Conservation (phyloP, 257 asterid genomes). For the Verbascum thapsus region DNA sequence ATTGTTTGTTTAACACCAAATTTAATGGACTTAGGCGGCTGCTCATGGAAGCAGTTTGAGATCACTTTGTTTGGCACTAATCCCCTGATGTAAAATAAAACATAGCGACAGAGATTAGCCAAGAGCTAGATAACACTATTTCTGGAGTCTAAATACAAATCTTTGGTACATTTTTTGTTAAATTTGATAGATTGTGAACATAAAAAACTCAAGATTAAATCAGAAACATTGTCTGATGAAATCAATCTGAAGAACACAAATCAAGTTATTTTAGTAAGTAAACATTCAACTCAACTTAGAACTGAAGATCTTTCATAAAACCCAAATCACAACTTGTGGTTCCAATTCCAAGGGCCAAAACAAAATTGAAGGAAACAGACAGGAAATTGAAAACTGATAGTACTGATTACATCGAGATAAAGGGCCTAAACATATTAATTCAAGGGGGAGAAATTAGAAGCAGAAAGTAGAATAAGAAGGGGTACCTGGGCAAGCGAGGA, state of each 20-base stretch:
- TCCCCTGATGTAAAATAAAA: slow-evolving; percentile 42
- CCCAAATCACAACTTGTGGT: not conserved
- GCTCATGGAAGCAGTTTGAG: slow-evolving; percentile 40
- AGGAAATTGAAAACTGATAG: not conserved
- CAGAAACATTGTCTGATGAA: not conserved
- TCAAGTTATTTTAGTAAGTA: slow-evolving; percentile 15
- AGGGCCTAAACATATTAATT: not conserved
- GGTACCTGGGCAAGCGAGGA: slow-evolving; percentile 46
- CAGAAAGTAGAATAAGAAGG: slow-evolving; percentile 2
- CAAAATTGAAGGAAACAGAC: not conserved
- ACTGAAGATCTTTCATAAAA: not conserved
- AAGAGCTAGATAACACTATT: slow-evolving; percentile 16
- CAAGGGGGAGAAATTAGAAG: slow-evolving; percentile 2
- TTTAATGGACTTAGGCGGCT: slow-evolving; percentile 38
- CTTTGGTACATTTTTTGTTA: too few species aligned
- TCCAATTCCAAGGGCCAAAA: not conserved
- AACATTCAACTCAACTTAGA: slow-evolving; percentile 6
- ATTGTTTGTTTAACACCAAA: slow-evolving; percentile 58
- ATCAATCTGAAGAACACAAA: slow-evolving; percentile 14
- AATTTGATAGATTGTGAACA: not conserved
- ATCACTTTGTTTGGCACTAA: slow-evolving; percentile 34
- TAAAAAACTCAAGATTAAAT: not conserved
- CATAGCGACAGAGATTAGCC: slow-evolving; percentile 17
- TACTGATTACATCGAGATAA: not conserved
- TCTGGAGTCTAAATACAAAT: not conserved